Evolutionary conservation across 148 eudicot genomes (phyloP), one percentile per base, ranked within the genome.

Genomic region (Chenopodium formosanum): DNA sequence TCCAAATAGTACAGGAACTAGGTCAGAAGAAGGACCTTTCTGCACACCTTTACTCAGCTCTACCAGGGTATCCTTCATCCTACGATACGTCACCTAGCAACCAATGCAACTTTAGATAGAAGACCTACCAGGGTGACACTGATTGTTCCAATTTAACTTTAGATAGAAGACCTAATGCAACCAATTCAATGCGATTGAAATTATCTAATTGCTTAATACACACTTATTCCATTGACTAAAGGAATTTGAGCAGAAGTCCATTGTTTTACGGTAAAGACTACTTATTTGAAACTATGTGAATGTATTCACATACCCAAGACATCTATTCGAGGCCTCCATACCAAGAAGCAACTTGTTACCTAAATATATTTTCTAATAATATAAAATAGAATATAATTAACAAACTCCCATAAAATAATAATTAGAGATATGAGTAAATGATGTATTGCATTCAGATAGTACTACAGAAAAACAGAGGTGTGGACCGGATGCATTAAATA

Each of bases 1-100:
- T 74, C 98, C 98, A 86, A 95, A 95, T 80, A 95, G 90, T 40
- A 95, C 97, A 73, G 97, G 98, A 82, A 93, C 92, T 48, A 95
- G 89, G 83, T 95, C 97, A 25, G 97, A 82, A 86, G 98, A 96
- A 82, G 98, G 98, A 79, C 97, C 97, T 87, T 83, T 92, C 58
- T 67, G 89, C 71, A 95, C 92, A 23, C 97, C 98, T 87, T 93
- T 93, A 84, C 97, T 95, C 73, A 95, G 87, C 75, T 93, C 90
- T 80, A 92, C 79, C 87, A 95, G 89, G 7, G 98, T 92, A 76
- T 95, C 97, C 84, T 95, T 95, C 98, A 95, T 88, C 86, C 98
- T 88, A 66, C 94, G 93, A 79, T 95, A 95, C 25, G 98, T 95
- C 80, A 95, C 98, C 98, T 95, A 79, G 76, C 37, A 34, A 34